Percentiles rank a stretch among this genome's conserved stretches.
These are phyloP conservation scores for Anisodus acutangulus DNA, from an alignment of 257 asterid genomes.

Conservation along the genomic window DNA sequence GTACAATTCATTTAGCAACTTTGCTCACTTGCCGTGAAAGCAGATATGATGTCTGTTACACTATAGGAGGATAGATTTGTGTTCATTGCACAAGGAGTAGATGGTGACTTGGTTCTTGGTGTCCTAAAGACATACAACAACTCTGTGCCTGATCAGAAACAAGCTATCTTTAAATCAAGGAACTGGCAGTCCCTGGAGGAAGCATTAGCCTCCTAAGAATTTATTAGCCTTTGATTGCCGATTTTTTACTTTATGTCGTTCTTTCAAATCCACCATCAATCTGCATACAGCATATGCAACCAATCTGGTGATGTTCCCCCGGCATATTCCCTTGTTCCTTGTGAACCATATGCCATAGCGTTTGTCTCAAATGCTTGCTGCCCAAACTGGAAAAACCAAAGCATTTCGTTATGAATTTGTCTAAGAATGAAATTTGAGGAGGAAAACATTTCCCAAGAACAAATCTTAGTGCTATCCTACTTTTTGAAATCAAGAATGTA, in stretches of 20 bases:
- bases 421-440: background rate
- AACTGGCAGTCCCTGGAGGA: constrained; percentile 9
- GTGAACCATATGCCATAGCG: constrained; percentile 66
- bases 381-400: constrained; percentile 55
- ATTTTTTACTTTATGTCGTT: constrained; percentile 44
- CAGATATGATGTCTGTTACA: background rate
- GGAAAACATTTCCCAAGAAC: background rate
- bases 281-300: constrained; percentile 98
- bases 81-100: background rate
- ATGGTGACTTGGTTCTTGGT: background rate
- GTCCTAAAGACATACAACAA: background rate
- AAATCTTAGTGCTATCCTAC: background rate
- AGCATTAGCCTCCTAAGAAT: constrained; percentile 28
- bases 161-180: constrained; percentile 26
- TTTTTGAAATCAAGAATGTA: background rate
- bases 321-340: constrained; percentile 57
- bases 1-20: constrained; percentile 8
- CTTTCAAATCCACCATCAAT: constrained; percentile 80
- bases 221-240: constrained; percentile 8
- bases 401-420: background rate
- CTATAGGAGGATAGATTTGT: background rate
- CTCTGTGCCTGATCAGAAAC: constrained; percentile 19
- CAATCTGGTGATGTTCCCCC: constrained; percentile 81
- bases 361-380: constrained; percentile 68
- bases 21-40: background rate